phyloP scores from a whole-genome alignment of 1,284 basidiomycete genomes.

The Rhizopogon parksii region DNA sequence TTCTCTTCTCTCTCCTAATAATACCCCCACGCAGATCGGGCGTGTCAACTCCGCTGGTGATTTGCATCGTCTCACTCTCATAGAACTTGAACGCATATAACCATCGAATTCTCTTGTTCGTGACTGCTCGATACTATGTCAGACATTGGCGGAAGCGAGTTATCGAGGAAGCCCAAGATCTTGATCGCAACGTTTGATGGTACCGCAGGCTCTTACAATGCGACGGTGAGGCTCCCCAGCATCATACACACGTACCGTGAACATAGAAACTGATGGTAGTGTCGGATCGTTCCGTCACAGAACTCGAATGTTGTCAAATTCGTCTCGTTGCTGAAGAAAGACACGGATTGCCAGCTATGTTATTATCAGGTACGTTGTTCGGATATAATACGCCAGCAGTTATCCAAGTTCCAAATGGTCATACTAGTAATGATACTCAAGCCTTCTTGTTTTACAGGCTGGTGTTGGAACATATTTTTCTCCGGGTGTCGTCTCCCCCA shows the following conservation, averaged over 20 bases:
- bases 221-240: slow-evolving; percentile 21
- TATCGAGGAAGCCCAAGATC: slow-evolving; percentile 6
- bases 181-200: slow-evolving; percentile 62
- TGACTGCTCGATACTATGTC: slow-evolving; percentile 12
- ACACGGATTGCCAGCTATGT: slow-evolving; percentile 46
- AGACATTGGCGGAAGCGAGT: slow-evolving; percentile 1
- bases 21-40: not conserved
- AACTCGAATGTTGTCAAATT: slow-evolving; percentile 70
- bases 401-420: not conserved
- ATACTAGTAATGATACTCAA: not conserved
- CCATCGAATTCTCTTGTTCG: too few species aligned
- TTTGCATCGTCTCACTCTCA: not conserved
- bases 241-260: slow-evolving; percentile 2
- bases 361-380: slow-evolving; percentile 55
- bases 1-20: not conserved
- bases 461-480: slow-evolving; percentile 59
- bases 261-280: slow-evolving; percentile 2
- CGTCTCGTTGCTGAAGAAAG: slow-evolving; percentile 54
- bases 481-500: slow-evolving; percentile 47
- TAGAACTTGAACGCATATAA: not conserved
- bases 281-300: slow-evolving; percentile 27
- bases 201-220: slow-evolving; percentile 44
- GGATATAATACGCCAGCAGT: not conserved
- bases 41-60: too few species aligned
- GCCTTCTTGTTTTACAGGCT: slow-evolving; percentile 30